Evolutionary conservation across 163 green algal genomes (phyloP).

Genomic region (Picocystis sp.): DNA sequence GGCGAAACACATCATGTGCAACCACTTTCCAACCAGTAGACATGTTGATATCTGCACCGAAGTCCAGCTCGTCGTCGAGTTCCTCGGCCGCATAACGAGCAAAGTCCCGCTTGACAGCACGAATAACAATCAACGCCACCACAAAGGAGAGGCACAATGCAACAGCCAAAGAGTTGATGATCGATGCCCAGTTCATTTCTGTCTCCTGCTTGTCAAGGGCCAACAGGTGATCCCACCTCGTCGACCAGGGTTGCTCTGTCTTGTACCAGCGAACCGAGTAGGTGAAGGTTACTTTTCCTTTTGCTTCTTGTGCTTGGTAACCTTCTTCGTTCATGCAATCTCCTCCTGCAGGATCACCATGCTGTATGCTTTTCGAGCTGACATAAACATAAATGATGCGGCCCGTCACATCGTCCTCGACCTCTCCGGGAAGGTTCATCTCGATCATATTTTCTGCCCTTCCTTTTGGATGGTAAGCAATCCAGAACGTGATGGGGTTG

Average conservation of each 20-base stretch:
- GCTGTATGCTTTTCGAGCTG: too few relatives aligned
- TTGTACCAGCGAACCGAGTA: too few relatives aligned
- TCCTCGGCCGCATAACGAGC: constrained; percentile 58
- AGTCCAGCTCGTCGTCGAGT: constrained; percentile 22
- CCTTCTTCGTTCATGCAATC: too few relatives aligned
- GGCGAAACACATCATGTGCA: constrained; percentile 68
- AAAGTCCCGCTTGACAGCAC: constrained; percentile 80
- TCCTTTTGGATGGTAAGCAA: not conserved
- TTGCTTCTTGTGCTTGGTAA: too few relatives aligned
- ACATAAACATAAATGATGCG: too few relatives aligned
- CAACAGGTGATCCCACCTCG: constrained; percentile 88
- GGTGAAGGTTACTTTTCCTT: too few relatives aligned
- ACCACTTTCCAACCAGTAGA: constrained; percentile 29
- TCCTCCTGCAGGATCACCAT: too few relatives aligned
- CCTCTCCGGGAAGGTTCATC: too few relatives aligned
- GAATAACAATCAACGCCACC: constrained; percentile 88
- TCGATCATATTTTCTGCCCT: too few relatives aligned
- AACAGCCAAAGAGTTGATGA: constrained; percentile 84
- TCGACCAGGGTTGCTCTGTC: constrained; percentile 64
- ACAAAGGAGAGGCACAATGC: constrained; percentile 81
- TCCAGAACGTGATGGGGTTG: constrained; percentile 16
- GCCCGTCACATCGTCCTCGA: too few relatives aligned
- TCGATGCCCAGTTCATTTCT: constrained; percentile 87
- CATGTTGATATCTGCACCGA: constrained; percentile 1
- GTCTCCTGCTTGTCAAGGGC: constrained; percentile 40